Percentiles rank a stretch among this genome's conserved stretches.
phyloP scores from a whole-genome alignment of 2,329 filamentous ascomycete species.

The Aureobasidium namibiae region DNA sequence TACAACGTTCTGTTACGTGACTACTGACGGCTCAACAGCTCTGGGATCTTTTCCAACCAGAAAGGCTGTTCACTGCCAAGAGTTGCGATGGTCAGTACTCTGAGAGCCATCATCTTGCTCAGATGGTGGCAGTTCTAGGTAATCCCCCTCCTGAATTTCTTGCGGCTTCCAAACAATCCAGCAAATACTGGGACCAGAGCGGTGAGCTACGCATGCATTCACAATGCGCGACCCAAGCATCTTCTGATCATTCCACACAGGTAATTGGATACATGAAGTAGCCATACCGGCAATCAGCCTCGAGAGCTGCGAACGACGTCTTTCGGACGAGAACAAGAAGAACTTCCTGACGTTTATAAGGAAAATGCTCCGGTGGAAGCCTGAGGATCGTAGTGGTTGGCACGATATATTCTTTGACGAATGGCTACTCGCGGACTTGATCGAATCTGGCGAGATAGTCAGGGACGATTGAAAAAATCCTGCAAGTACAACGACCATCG shows the following conservation, averaged over 20 bases:
- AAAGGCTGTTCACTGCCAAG: slow-evolving; percentile 24
- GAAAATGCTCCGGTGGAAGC: slow-evolving; percentile 30
- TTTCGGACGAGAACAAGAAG: slow-evolving; percentile 22
- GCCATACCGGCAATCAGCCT: slow-evolving; percentile 23
- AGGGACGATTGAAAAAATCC: background rate
- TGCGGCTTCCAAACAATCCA: background rate
- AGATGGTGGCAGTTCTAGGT: slow-evolving; percentile 19
- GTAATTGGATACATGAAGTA: slow-evolving; percentile 23
- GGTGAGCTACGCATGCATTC: slow-evolving; percentile 4
- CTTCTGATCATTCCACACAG: slow-evolving; percentile 14
- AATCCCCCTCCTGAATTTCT: slow-evolving; percentile 18
- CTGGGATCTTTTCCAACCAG: slow-evolving; percentile 31
- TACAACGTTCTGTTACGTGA: background rate
- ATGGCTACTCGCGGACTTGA: slow-evolving; percentile 21
- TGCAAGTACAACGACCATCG: background rate
- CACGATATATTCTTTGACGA: slow-evolving; percentile 20
- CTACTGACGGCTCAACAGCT: slow-evolving; percentile 19
- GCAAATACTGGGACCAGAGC: slow-evolving; percentile 6
- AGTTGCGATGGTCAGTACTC: slow-evolving; percentile 22
- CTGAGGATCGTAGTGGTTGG: slow-evolving; percentile 19
- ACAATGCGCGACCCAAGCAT: background rate
- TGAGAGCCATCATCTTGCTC: slow-evolving; percentile 8
- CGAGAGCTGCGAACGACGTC: slow-evolving; percentile 20
- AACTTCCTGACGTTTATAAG: slow-evolving; percentile 26
- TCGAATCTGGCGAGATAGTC: slow-evolving; percentile 17